Conservation (phyloP, 768 basidiomycete genomes). For the Lactifluus subvellereus region DNA sequence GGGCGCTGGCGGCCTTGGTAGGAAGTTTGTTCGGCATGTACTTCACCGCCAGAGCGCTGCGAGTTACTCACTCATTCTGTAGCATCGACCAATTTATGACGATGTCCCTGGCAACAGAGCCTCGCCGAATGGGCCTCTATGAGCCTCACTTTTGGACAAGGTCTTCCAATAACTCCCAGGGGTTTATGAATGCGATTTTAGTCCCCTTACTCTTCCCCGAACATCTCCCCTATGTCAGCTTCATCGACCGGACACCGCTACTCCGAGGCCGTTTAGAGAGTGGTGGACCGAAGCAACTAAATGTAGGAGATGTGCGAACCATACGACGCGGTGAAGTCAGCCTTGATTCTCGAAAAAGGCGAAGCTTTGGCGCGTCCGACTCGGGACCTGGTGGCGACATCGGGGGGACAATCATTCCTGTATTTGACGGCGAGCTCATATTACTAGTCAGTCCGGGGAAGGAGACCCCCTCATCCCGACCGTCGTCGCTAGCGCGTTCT, state of each 20-base stretch:
- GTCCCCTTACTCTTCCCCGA: conserved; percentile 73
- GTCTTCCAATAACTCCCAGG: conserved; percentile 22
- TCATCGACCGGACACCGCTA: conserved; percentile 62
- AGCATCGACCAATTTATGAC: conserved; percentile 77
- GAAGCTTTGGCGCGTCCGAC: conserved; percentile 30
- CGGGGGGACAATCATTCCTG: conserved; percentile 64
- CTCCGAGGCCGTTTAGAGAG: conserved; percentile 68
- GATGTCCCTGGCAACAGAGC: conserved; percentile 68
- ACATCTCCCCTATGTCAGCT: conserved; percentile 56
- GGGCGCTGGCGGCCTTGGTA: conserved; percentile 38
- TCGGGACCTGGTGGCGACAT: conserved; percentile 34
- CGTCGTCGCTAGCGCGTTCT: conserved; percentile 62
- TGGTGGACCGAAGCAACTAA: conserved; percentile 36
- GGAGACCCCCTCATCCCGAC: conserved; percentile 44
- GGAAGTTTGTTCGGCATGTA: conserved; percentile 61
- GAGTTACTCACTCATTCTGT: conserved; percentile 8
- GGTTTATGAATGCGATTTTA: conserved; percentile 36
- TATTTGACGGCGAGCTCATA: conserved; percentile 69
- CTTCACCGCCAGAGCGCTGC: conserved; percentile 1
- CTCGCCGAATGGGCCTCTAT: conserved; percentile 65
- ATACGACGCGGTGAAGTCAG: conserved; percentile 49
- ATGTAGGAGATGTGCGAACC: conserved; percentile 53
- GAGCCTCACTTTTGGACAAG: conserved; percentile 73
- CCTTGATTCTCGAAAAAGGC: conserved; percentile 33
- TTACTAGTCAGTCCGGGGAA: conserved; percentile 58